Percentiles rank a stretch among this genome's conserved stretches.
These are phyloP conservation scores for Penicillium goetzii DNA, from an alignment of 495 filamentous ascomycete species.

Conservation along the genomic window DNA sequence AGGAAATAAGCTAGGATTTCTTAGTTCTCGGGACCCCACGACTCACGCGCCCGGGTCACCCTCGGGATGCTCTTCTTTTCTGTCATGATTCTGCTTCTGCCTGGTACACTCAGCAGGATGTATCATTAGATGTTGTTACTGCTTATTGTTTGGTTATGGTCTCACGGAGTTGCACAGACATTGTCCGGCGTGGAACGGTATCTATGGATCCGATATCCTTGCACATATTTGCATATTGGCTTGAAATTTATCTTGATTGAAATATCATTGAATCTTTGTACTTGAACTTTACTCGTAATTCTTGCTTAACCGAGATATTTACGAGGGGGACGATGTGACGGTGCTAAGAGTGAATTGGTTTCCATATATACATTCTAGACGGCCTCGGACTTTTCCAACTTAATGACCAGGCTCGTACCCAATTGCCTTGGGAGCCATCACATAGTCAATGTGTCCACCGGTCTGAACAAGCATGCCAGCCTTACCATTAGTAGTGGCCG, in stretches of 20 bases:
- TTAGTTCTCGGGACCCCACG: neutral
- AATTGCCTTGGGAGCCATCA: conserved; percentile 35
- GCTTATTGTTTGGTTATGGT: conserved; percentile 12
- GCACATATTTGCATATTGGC: conserved; percentile 27
- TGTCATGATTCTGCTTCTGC: conserved; percentile 17
- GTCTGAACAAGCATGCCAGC: conserved; percentile 42
- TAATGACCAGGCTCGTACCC: conserved; percentile 29
- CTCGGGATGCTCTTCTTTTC: neutral
- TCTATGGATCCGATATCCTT: conserved; percentile 15
- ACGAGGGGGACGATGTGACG: neutral
- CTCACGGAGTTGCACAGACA: conserved; percentile 29
- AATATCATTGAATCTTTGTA: conserved; percentile 12
- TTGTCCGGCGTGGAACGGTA: conserved; percentile 25
- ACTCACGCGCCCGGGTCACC: conserved; percentile 8
- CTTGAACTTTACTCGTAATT: neutral
- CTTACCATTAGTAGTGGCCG: conserved; percentile 42
- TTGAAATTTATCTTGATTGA: conserved; percentile 8
- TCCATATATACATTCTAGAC: neutral
- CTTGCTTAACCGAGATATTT: neutral
- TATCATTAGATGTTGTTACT: conserved; percentile 22
- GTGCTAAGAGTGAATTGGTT: neutral
- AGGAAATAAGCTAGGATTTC: conserved; percentile 9
- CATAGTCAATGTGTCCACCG: conserved; percentile 53
- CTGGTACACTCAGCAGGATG: conserved; percentile 16
- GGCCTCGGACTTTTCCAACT: neutral